Evolutionary conservation across 2,329 filamentous ascomycete species (phyloP), one percentile per base, ranked within the genome.

Genomic region (Aspergillus unguis): DNA sequence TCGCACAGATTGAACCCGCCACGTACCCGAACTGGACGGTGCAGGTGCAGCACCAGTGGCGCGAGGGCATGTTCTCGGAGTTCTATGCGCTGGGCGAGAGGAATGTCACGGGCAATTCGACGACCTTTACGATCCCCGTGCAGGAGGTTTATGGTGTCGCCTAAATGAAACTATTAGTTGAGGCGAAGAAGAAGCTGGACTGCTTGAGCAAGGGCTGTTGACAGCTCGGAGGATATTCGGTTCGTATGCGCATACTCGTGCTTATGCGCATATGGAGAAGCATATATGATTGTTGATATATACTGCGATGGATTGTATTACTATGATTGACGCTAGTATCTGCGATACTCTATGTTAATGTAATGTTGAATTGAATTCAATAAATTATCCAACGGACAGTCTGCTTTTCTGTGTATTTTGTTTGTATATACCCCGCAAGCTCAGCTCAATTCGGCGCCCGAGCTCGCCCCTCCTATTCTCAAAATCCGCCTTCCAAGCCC

Each of bases 31-130:
- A 44, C 11, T 70, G 65, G 64, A 65, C 64, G 33, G 54, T 70
- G 36, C 44, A 58, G 38, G 65, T 64, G 8, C 47, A 61, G 48
- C 66, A 69, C 36, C 47, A 50, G 5, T 70, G 68, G 68, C 45
- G 46, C 25, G 52, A 48, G 38, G 50, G 55, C 4, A 50, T 41
- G 8, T 44, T 57, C 25, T 56, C 59, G 33, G 52, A 59, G 28
- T 62, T 54, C 49, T 62, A 52, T 45, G 55, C 58, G 3, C 28
- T 47, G 3, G 66, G 65, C 3, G 52, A 50, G 25, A 42, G 36
- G 40, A 68, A 68, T 50, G 54, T 65, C 37, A 67, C 62, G 7
- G 50, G 56, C 3, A 38, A 45, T 26, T 47, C 51, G 26, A 51
- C 37, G 40, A 26, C 4, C 11, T 68, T 68, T 55, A 58, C 47